These are phyloP conservation scores for Suhomyces wounanorum DNA, from an alignment of 1,139 yeast species.

Conservation along the genomic window DNA sequence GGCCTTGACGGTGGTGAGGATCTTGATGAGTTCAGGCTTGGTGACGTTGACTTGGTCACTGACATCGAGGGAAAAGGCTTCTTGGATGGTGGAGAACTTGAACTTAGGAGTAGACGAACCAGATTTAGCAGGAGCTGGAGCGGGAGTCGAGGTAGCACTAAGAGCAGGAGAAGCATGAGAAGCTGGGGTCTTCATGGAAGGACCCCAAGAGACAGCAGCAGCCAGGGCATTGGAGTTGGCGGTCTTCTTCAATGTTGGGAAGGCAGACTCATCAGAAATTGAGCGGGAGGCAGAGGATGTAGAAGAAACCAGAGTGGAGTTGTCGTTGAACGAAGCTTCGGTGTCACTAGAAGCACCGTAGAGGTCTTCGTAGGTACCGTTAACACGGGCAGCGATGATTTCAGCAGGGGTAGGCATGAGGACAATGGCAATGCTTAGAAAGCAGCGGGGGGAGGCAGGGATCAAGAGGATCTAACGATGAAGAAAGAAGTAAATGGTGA, in stretches of 20 bases:
- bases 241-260: conserved; percentile 58
- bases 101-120: conserved; percentile 18
- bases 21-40: conserved; percentile 64
- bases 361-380: conserved; percentile 29
- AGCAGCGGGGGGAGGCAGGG: conserved; percentile 18
- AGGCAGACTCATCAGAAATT: conserved; percentile 57
- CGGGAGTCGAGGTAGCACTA: background rate
- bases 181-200: conserved; percentile 41
- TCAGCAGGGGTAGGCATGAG: conserved; percentile 63
- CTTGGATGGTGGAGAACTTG: conserved; percentile 55
- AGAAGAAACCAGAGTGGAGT: conserved; percentile 17
- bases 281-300: conserved; percentile 32
- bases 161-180: conserved; percentile 30
- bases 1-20: conserved; percentile 62
- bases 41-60: conserved; percentile 66
- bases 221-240: conserved; percentile 18
- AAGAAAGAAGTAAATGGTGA: conserved; percentile 2
- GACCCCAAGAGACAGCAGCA: conserved; percentile 33
- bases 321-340: conserved; percentile 11
- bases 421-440: conserved; percentile 15
- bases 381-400: conserved; percentile 56
- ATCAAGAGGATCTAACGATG: conserved; percentile 3
- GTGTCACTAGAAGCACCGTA: conserved; percentile 10
- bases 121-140: conserved; percentile 4
- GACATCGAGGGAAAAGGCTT: conserved; percentile 69